phyloP scores from a whole-genome alignment of 1,284 basidiomycete species.

The Paramarasmius palmivorus region DNA sequence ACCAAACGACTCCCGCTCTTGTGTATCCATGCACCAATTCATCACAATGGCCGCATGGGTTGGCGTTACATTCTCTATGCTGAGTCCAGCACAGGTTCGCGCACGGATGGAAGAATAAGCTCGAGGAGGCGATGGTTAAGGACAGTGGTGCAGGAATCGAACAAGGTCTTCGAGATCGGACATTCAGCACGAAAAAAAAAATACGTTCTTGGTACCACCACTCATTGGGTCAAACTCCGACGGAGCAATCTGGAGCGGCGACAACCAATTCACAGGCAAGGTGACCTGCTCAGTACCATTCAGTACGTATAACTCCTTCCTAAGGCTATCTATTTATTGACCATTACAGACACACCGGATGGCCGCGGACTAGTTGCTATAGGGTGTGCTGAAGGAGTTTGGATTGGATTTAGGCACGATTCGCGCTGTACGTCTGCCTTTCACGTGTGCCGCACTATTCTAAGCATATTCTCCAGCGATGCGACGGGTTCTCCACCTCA shows the following conservation, averaged over 20 bases:
- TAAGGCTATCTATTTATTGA: not conserved
- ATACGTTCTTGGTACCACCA: slow-evolving; percentile 80
- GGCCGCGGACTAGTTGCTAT: not conserved
- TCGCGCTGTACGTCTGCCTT: not conserved
- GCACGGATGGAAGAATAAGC: slow-evolving; percentile 87
- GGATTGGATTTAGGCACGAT: not conserved
- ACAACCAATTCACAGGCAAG: slow-evolving; percentile 44
- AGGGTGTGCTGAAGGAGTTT: slow-evolving; percentile 1
- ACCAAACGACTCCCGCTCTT: slow-evolving; percentile 60
- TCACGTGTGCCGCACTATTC: not conserved
- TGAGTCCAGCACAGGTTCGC: slow-evolving; percentile 73
- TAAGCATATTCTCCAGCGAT: slow-evolving; percentile 51
- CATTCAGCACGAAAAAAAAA: slow-evolving; percentile 78
- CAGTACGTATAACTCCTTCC: not conserved
- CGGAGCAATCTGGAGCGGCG: slow-evolving; percentile 64
- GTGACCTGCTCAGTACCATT: not conserved
- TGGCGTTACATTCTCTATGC: slow-evolving; percentile 86
- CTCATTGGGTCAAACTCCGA: slow-evolving; percentile 38
- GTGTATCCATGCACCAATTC: slow-evolving; percentile 85
- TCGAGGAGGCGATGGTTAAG: slow-evolving; percentile 88
- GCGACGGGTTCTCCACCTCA: slow-evolving; percentile 86
- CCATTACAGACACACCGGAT: not conserved
- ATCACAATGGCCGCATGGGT: slow-evolving; percentile 81
- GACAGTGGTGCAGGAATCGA: slow-evolving; percentile 85
- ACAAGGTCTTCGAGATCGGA: slow-evolving; percentile 92